phyloP scores from a whole-genome alignment of 352 stramenopile species.

The Globisporangium emineosum region DNA sequence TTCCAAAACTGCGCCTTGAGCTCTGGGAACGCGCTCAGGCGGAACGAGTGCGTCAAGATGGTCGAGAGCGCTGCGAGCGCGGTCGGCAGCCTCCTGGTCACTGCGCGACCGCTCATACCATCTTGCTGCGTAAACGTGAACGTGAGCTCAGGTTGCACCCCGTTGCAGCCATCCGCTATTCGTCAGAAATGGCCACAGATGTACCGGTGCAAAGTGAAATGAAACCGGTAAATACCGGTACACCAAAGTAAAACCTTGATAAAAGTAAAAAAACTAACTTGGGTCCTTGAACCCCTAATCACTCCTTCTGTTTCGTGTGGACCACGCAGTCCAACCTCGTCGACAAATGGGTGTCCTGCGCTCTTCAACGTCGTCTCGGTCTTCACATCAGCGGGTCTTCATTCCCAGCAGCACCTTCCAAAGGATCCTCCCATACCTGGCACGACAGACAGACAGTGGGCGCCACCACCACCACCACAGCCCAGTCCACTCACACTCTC shows the following conservation, averaged over 20 bases:
- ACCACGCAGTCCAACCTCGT: not conserved
- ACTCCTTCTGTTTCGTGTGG: not conserved
- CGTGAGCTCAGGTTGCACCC: too few species aligned
- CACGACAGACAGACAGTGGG: too few species aligned
- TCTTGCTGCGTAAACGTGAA: too few species aligned
- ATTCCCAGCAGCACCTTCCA: not conserved
- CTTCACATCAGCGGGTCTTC: constrained; percentile 7
- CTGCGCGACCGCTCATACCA: too few species aligned
- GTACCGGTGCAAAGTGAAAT: too few species aligned
- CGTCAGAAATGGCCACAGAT: too few species aligned
- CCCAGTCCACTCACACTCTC: not conserved
- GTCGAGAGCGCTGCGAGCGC: not conserved
- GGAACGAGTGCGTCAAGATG: not conserved
- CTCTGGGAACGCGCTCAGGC: not conserved
- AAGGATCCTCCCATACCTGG: not conserved
- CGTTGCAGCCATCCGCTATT: too few species aligned
- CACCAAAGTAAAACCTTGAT: too few species aligned
- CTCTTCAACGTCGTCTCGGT: constrained; percentile 4
- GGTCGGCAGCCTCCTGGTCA: not conserved
- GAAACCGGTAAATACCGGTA: not conserved
- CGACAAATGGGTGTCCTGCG: not conserved
- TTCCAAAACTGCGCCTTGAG: not conserved
- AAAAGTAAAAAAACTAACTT: too few species aligned
- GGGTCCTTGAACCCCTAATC: constrained; percentile 1
- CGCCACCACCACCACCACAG: too few species aligned